phyloP scores from a whole-genome alignment of 169 alveolate species.

The Cyclospora cayetanensis region DNA sequence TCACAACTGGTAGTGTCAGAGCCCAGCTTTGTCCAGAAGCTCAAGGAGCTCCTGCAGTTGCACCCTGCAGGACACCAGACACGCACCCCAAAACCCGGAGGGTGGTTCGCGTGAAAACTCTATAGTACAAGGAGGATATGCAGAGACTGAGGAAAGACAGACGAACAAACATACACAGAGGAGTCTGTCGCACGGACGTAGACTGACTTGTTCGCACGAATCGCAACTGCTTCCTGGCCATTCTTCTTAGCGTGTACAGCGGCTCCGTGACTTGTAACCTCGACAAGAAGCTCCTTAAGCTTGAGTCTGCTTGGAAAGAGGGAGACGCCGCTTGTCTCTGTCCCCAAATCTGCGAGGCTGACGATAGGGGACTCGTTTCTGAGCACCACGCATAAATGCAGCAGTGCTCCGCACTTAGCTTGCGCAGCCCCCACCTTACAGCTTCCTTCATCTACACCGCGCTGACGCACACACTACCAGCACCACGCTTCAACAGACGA shows the following conservation, averaged over 20 bases:
- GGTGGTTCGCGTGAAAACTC: not conserved
- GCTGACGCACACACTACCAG: too few relatives aligned
- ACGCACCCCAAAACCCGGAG: not conserved
- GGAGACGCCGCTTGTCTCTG: constrained; percentile 14
- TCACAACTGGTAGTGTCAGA: constrained; percentile 9
- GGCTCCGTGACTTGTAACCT: constrained; percentile 71
- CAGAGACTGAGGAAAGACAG: not conserved
- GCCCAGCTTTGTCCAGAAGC: constrained; percentile 55
- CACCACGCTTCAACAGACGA: too few relatives aligned
- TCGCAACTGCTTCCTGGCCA: constrained; percentile 63
- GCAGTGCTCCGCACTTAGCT: not conserved
- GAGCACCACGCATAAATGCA: not conserved
- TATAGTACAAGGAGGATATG: not conserved
- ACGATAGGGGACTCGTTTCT: constrained; percentile 42
- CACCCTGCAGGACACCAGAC: not conserved
- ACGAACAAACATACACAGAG: not conserved
- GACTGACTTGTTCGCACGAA: constrained; percentile 65
- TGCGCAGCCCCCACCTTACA: not conserved
- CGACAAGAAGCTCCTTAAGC: constrained; percentile 66
- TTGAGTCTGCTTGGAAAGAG: constrained; percentile 8
- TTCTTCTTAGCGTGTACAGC: constrained; percentile 38
- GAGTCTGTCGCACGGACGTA: too few relatives aligned
- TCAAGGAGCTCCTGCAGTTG: constrained; percentile 62
- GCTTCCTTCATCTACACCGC: too few relatives aligned
- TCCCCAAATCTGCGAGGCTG: constrained; percentile 14